Conservation (phyloP, 805 yeast genomes). For the Zygosaccharomyces bailii region DNA sequence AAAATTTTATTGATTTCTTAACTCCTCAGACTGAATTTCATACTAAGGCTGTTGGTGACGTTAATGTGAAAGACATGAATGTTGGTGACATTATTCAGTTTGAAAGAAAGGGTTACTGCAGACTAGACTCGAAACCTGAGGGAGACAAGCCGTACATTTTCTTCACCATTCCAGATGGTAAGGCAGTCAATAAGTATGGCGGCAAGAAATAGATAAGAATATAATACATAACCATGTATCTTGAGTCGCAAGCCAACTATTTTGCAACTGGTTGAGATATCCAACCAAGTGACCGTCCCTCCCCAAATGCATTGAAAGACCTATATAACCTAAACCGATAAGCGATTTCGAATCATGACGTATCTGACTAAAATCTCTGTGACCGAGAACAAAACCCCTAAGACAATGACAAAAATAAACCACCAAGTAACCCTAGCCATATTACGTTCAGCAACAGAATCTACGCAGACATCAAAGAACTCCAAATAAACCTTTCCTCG, state of each 20-base stretch:
- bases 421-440: conserved; percentile 90
- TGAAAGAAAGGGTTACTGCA: conserved; percentile 95
- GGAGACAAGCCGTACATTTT: conserved; percentile 67
- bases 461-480: conserved; percentile 87
- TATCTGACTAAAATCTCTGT: conserved; percentile 65
- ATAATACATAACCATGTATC: not conserved
- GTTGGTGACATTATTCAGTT: conserved; percentile 88
- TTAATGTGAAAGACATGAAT: conserved; percentile 70
- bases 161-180: conserved; percentile 96
- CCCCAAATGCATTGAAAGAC: conserved; percentile 1
- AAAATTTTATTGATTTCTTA: conserved; percentile 85
- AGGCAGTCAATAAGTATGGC: conserved; percentile 71
- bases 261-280: not conserved
- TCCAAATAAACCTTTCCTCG: conserved; percentile 92
- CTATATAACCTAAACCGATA: conserved; percentile 1
- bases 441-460: conserved; percentile 88
- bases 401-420: conserved; percentile 74
- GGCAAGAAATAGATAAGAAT: conserved; percentile 47
- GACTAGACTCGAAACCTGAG: conserved; percentile 58
- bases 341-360: conserved; percentile 40
- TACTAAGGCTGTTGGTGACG: conserved; percentile 72
- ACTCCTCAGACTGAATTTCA: conserved; percentile 86
- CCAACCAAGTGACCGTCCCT: not conserved
- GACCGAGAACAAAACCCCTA: conserved; percentile 73
- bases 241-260: not conserved